Conservation (phyloP, 1,284 basidiomycete genomes). For the Porodaedalea pini region DNA sequence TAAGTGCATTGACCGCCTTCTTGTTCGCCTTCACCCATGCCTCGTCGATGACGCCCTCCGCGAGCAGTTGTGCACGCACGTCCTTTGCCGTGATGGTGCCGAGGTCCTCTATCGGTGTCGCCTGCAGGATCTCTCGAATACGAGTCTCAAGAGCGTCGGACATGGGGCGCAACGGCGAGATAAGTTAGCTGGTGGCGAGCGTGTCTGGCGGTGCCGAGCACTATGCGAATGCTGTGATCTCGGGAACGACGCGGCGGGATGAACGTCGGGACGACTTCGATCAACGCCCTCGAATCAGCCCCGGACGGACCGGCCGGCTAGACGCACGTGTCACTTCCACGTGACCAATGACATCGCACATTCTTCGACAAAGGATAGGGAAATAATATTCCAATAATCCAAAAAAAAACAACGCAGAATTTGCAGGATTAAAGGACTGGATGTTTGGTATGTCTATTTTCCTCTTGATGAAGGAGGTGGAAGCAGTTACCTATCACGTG, state of each 20-base stretch:
- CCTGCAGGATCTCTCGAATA: conserved; percentile 62
- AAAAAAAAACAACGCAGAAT: too few species aligned
- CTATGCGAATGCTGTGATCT: not conserved
- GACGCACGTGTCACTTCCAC: too few species aligned
- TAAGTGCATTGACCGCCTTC: conserved; percentile 54
- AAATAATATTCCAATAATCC: too few species aligned
- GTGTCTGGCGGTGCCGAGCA: not conserved
- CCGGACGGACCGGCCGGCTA: too few species aligned
- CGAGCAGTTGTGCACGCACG: conserved; percentile 63
- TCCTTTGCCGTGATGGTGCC: conserved; percentile 72
- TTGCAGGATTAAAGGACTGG: too few species aligned
- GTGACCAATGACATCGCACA: too few species aligned
- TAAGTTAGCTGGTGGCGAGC: not conserved
- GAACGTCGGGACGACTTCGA: not conserved
- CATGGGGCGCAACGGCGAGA: conserved; percentile 20
- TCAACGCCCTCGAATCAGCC: not conserved
- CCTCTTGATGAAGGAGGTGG: not conserved
- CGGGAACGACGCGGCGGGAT: not conserved
- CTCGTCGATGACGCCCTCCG: conserved; percentile 45
- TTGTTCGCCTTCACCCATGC: conserved; percentile 59
- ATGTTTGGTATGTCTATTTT: not conserved
- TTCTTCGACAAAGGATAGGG: too few species aligned
- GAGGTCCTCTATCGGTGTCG: conserved; percentile 63
- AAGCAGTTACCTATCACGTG: not conserved
- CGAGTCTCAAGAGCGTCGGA: conserved; percentile 46